Evolutionary conservation across 192 early-diverging fungal species (phyloP), one percentile per base, ranked within the genome.

Genomic region (Phlyctochytrium planicorne): DNA sequence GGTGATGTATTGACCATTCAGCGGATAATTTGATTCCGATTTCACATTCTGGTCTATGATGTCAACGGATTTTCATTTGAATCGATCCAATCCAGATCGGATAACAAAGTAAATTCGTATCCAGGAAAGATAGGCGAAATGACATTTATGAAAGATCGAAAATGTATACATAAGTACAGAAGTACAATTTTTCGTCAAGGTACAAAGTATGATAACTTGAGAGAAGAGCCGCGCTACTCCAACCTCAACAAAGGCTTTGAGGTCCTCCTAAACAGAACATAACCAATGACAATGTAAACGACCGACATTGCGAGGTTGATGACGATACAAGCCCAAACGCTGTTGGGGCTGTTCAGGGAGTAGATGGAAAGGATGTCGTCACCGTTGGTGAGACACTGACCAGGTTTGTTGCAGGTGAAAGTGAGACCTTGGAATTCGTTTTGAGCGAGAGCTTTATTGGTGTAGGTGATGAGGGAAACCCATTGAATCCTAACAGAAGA

Each of bases 401-500:
- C 62, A n/a, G 14, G 12, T 1, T 24, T 25, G 24, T 63, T 25
- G 59, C 81, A 82, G 10, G 63, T 30, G 47, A 83, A 69, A 1
- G 27, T 17, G 0, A 79, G 65, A 14, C 71, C 78, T 27, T 69
- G 40, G 52, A 83, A 83, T 60, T 83, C 81, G 62, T 83, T 83
- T 63, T 80, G 77, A 33, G 67, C 70, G 34, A 75, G 72, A 2
- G 67, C 81, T 62, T 77, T 79, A 59, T 79, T 75, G 2, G 77
- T 59, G 57, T 82, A 82, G 0, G 70, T 59, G 52, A 82, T 77
- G 61, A 76, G 32, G 6, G 81, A 82, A 20, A 79, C 59, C 69
- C 75, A 76, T 31, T 67, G 70, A 53, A 71, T 40, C 40, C n/a
- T n/a, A n/a, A n/a, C n/a, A n/a, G 32, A 56, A 50, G 30, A 20